Evolutionary conservation across 345 rosid genomes (phyloP).

Genomic region (Nasturtium officinale): DNA sequence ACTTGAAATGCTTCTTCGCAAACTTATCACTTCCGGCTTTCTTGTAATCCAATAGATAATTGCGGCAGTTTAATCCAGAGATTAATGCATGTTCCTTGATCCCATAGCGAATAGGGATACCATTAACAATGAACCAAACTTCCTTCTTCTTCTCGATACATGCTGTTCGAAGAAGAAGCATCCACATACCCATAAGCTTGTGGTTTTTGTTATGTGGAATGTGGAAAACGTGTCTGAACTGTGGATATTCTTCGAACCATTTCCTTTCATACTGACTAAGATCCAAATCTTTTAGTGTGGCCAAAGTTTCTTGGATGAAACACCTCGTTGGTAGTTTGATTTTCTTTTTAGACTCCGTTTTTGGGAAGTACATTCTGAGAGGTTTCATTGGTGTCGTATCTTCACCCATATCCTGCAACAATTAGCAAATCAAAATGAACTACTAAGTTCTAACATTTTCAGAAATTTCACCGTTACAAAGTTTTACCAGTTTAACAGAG

Average conservation of each 20-base stretch:
- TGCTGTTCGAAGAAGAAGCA: neutral
- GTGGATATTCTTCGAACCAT: neutral
- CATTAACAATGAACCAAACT: neutral
- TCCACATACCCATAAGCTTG: neutral
- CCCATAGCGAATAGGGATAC: neutral
- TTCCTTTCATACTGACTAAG: too few species aligned
- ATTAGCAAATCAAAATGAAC: too few species aligned
- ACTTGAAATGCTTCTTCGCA: neutral
- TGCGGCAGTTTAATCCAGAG: neutral
- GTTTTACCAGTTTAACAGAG: too few species aligned
- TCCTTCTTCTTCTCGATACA: neutral
- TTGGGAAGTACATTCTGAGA: too few species aligned
- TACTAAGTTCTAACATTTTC: too few species aligned
- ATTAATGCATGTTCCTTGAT: neutral
- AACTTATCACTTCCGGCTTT: neutral
- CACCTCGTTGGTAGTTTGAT: too few species aligned
- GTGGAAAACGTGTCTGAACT: neutral
- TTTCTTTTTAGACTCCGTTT: too few species aligned
- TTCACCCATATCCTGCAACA: too few species aligned
- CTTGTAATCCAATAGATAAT: neutral
- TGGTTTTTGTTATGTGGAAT: neutral
- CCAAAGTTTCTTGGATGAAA: too few species aligned
- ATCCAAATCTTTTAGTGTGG: too few species aligned
- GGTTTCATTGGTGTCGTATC: too few species aligned
- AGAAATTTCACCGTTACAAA: too few species aligned